phyloP scores from a whole-genome alignment of 1,139 yeast species.

The Wickerhamomyces sp. region DNA sequence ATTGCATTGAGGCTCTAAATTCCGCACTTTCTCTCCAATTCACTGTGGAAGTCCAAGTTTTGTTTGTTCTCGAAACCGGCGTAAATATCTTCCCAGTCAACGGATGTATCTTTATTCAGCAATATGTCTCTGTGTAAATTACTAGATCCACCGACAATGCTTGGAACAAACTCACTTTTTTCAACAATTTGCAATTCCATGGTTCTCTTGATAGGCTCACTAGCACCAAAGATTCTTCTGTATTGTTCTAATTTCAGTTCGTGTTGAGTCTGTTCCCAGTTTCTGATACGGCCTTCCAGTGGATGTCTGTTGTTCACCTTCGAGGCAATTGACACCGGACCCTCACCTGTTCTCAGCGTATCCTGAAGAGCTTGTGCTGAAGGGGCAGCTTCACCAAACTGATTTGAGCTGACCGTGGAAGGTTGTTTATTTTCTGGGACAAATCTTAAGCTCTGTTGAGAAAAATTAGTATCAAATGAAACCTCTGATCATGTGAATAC shows the following conservation, averaged over 20 bases:
- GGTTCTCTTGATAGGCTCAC: conserved; percentile 66
- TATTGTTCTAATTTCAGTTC: conserved; percentile 71
- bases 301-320: conserved; percentile 85
- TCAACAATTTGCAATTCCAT: conserved; percentile 80
- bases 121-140: conserved; percentile 73
- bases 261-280: conserved; percentile 79
- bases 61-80: conserved; percentile 28
- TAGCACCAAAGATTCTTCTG: conserved; percentile 58
- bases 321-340: conserved; percentile 60
- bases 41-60: conserved; percentile 55
- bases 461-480: background rate
- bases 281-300: conserved; percentile 63
- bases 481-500: background rate
- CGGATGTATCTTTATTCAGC: conserved; percentile 63
- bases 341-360: conserved; percentile 51
- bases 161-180: conserved; percentile 69
- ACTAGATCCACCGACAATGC: conserved; percentile 48
- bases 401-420: conserved; percentile 41
- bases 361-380: conserved; percentile 63
- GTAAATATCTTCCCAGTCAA: conserved; percentile 96
- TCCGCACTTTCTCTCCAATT: conserved; percentile 50
- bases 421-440: conserved; percentile 43
- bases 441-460: conserved; percentile 34
- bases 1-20: background rate
- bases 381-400: conserved; percentile 49